Evolutionary conservation across 495 filamentous ascomycete species (phyloP), one percentile per base, ranked within the genome.

Genomic region (Lepraria neglecta): DNA sequence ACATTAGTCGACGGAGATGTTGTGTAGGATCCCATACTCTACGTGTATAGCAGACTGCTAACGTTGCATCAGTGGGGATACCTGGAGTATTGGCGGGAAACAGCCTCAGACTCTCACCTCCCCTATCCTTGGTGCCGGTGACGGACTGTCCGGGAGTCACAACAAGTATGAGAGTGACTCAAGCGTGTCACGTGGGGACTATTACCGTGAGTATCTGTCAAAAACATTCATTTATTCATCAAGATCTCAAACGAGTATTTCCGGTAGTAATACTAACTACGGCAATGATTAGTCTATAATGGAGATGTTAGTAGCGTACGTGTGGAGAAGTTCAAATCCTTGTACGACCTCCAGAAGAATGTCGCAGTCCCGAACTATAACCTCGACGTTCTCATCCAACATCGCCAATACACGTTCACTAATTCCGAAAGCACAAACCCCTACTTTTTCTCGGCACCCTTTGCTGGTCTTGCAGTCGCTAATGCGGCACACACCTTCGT

Each of bases 401-500:
- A 64, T 60, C 62, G 55, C 31, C 28, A 64, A 30, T 57, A 56
- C 40, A 60, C 56, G 5, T 77, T 78, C 52, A 62, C 78, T 7
- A 64, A 82, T 64, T 79, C 74, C 24, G 74, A 78, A 45, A 56
- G 66, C 58, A 80, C 73, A 33, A 83, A 82, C 55, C 81, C 80
- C 0, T 71, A 80, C 47, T 82, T 80, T 66, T 83, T 78, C 61
- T 78, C 75, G 50, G 75, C 74, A 6, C 78, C 78, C 0, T 76
- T 82, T 53, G 69, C 75, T 2, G 77, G 78, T 7, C 56, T 80
- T 2, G 64, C 76, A 27, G 76, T 78, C 2, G 71, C 73, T 14
- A 76, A 78, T 46, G 78, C 79, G n/a, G 79, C 76, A 1, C 74
- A 78, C 63, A 69, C 77, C 43, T 75, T 84, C 71, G 76, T 62